phyloP scores from a whole-genome alignment of 805 yeast species.

The Candida palmyrensis region DNA sequence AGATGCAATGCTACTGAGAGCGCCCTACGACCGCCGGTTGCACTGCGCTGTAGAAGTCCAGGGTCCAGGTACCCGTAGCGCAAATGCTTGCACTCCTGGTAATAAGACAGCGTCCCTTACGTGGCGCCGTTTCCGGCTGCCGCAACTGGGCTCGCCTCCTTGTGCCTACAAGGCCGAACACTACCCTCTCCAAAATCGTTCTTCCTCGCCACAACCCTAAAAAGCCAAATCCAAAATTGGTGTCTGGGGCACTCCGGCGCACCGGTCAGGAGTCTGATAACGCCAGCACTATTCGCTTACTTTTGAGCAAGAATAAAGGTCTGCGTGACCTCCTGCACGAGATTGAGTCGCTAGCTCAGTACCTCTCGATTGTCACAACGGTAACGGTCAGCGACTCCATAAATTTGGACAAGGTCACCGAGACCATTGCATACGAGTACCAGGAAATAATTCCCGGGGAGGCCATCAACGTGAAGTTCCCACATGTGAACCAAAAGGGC shows the following conservation, averaged over 20 bases:
- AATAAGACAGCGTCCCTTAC: no score
- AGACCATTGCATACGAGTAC: conserved; percentile 20
- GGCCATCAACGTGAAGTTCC: conserved; percentile 50
- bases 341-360: conserved; percentile 7
- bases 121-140: no score
- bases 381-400: conserved; percentile 71
- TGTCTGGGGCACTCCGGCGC: background rate
- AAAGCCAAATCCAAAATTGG: background rate
- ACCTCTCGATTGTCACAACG: conserved; percentile 53
- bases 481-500: conserved; percentile 8
- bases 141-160: no score
- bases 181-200: conserved; percentile 3
- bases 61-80: no score
- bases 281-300: conserved; percentile 14
- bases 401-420: conserved; percentile 46
- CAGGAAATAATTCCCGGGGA: conserved; percentile 55
- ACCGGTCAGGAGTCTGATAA: conserved; percentile 2
- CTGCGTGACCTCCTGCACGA: conserved; percentile 17
- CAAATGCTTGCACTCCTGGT: no score
- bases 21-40: no score
- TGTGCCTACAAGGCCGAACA: no score
- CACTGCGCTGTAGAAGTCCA: no score
- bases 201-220: conserved; percentile 1
- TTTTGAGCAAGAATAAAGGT: conserved; percentile 16
- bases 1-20: no score